These are phyloP conservation scores for Herpomyces periplanetae DNA, from an alignment of 2,329 filamentous ascomycete species.

Conservation along the genomic window DNA sequence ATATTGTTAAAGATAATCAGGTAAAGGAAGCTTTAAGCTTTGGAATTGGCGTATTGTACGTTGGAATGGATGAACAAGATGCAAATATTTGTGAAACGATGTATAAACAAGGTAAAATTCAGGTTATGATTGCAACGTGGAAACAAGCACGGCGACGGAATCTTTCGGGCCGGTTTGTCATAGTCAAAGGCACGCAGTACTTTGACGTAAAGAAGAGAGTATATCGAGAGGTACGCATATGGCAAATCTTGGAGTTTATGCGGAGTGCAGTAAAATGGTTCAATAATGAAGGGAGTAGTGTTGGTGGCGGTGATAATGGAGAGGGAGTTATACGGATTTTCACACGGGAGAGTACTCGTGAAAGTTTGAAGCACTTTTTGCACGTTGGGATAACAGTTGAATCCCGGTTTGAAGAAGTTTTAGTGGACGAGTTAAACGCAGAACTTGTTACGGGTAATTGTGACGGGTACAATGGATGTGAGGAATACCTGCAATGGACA, in stretches of 20 bases:
- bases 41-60: conserved; percentile 84
- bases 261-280: too few species aligned
- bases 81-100: conserved; percentile 66
- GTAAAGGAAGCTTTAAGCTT: conserved; percentile 80
- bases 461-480: conserved; percentile 66
- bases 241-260: too few species aligned
- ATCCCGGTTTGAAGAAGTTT: conserved; percentile 68
- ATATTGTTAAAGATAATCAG: conserved; percentile 64
- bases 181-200: conserved; percentile 91
- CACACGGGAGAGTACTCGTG: conserved; percentile 85
- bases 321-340: conserved; percentile 92
- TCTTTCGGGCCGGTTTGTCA: conserved; percentile 69
- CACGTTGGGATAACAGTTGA: conserved; percentile 95
- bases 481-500: conserved; percentile 94
- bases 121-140: conserved; percentile 75
- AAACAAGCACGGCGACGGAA: conserved; percentile 96
- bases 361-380: conserved; percentile 96
- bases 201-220: conserved; percentile 92
- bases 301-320: too few species aligned
- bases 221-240: conserved; percentile 96
- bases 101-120: conserved; percentile 89
- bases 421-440: conserved; percentile 83
- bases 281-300: too few species aligned
- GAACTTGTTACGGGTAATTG: conserved; percentile 82
- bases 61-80: conserved; percentile 76